Evolutionary conservation across 768 basidiomycete species (phyloP).

Genomic region (Sarcodon sp.): DNA sequence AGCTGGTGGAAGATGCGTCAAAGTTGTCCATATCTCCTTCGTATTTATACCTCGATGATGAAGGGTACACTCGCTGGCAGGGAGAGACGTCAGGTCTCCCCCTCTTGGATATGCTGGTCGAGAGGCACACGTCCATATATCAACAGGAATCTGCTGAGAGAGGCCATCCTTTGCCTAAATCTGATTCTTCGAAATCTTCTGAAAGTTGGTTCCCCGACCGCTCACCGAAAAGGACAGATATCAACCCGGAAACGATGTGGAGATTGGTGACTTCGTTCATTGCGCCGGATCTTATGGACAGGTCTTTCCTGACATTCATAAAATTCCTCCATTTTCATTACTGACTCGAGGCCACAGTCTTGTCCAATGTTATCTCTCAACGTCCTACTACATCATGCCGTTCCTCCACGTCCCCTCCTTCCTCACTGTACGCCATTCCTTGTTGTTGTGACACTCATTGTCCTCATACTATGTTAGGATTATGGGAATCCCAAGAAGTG

Average conservation of each 20-base stretch:
- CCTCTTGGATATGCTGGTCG: slow-evolving; percentile 72
- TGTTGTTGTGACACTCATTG: slow-evolving; percentile 6
- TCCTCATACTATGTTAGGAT: slow-evolving; percentile 34
- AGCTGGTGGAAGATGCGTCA: slow-evolving; percentile 42
- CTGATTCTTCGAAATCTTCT: neutral
- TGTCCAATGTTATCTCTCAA: slow-evolving; percentile 78
- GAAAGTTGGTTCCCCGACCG: slow-evolving; percentile 76
- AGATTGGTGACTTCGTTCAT: slow-evolving; percentile 78
- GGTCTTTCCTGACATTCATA: slow-evolving; percentile 25
- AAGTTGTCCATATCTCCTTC: slow-evolving; percentile 61
- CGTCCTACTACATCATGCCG: slow-evolving; percentile 86
- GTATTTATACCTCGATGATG: slow-evolving; percentile 80
- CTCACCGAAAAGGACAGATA: slow-evolving; percentile 56
- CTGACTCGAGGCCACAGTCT: slow-evolving; percentile 28
- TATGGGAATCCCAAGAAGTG: slow-evolving; percentile 92
- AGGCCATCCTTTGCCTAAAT: slow-evolving; percentile 5
- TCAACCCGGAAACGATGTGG: slow-evolving; percentile 84
- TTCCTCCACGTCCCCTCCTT: slow-evolving; percentile 90
- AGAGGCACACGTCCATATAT: slow-evolving; percentile 37
- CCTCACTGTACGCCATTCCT: slow-evolving; percentile 38
- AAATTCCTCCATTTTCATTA: slow-evolving; percentile 8
- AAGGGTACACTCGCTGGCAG: slow-evolving; percentile 82
- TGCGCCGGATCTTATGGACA: slow-evolving; percentile 88
- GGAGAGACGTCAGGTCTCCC: slow-evolving; percentile 91
- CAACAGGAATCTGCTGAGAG: slow-evolving; percentile 20